phyloP scores from a whole-genome alignment of 768 basidiomycete genomes.

The Tylopilus plumbeoviolaceoides region DNA sequence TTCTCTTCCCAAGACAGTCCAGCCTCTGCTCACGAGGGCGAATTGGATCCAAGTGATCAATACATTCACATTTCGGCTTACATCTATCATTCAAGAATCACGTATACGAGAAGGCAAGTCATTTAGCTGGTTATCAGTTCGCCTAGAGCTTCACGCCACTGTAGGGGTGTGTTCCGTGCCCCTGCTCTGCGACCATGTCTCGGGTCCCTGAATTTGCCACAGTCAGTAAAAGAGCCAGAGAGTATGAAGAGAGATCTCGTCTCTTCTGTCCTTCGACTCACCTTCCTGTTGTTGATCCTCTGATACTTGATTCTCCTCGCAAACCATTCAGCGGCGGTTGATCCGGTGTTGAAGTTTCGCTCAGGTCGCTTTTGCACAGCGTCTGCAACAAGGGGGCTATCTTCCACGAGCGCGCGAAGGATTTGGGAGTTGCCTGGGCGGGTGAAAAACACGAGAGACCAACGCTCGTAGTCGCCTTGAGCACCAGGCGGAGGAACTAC shows the following conservation, averaged over 20 bases:
- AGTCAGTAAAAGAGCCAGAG: neutral
- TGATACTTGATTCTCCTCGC: slow-evolving; percentile 38
- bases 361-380: slow-evolving; percentile 35
- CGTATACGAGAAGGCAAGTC: neutral
- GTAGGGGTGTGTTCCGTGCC: slow-evolving; percentile 28
- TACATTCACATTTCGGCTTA: neutral
- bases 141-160: slow-evolving; percentile 6
- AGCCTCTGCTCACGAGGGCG: neutral
- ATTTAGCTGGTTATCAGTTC: too few species aligned
- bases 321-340: slow-evolving; percentile 41
- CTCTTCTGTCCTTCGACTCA: slow-evolving; percentile 19
- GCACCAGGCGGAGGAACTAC: slow-evolving; percentile 59
- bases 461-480: slow-evolving; percentile 51
- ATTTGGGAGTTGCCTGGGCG: slow-evolving; percentile 52
- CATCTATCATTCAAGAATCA: neutral
- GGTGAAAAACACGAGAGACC: slow-evolving; percentile 68
- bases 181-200: slow-evolving; percentile 29
- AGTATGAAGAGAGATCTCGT: neutral
- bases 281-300: slow-evolving; percentile 40
- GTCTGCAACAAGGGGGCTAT: slow-evolving; percentile 48
- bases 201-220: slow-evolving; percentile 22
- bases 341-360: slow-evolving; percentile 33
- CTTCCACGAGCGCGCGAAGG: slow-evolving; percentile 41
- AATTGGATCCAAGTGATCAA: neutral
- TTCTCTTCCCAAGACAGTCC: too few species aligned